phyloP scores from a whole-genome alignment of 306 rosid genomes.

The Cicer judaicum region DNA sequence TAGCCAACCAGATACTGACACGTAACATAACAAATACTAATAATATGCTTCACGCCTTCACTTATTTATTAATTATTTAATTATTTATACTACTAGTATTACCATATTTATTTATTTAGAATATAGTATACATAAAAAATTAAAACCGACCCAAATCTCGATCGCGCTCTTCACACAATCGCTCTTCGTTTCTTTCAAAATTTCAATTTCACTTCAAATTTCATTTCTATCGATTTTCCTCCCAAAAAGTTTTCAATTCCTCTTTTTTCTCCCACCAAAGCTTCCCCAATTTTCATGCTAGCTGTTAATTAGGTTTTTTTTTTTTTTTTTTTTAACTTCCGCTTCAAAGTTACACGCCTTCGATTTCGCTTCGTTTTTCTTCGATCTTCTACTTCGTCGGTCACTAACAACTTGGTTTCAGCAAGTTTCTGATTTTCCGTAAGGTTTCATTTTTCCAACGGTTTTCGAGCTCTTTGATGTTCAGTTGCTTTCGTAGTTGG shows the following conservation, averaged over 20 bases:
- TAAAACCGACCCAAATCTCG: conserved; percentile 36
- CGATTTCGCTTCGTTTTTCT: not conserved
- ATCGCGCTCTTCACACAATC: conserved; percentile 34
- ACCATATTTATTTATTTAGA: not conserved
- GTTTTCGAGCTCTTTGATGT: not conserved
- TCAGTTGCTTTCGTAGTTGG: not conserved
- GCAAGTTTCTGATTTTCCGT: not conserved
- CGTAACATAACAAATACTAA: not conserved
- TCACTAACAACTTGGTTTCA: not conserved
- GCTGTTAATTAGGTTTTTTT: conserved; percentile 21
- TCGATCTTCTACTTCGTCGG: conserved; percentile 3
- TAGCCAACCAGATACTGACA: conserved; percentile 30
- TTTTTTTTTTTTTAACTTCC: not conserved
- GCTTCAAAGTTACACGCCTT: not conserved
- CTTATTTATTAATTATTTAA: too few species aligned
- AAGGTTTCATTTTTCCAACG: not conserved
- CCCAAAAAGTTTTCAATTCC: not conserved
- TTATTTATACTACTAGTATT: not conserved
- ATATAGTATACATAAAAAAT: not conserved
- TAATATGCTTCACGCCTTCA: not conserved
- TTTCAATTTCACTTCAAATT: conserved; percentile 13
- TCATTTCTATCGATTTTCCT: conserved; percentile 9
- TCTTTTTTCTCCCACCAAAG: not conserved
- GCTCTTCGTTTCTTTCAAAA: not conserved
- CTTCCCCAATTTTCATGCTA: not conserved